A percentile compares a stretch with the other conserved stretches of the same genome.
phyloP scores from a whole-genome alignment of 306 rosid species.

The Acmispon strigosus region DNA sequence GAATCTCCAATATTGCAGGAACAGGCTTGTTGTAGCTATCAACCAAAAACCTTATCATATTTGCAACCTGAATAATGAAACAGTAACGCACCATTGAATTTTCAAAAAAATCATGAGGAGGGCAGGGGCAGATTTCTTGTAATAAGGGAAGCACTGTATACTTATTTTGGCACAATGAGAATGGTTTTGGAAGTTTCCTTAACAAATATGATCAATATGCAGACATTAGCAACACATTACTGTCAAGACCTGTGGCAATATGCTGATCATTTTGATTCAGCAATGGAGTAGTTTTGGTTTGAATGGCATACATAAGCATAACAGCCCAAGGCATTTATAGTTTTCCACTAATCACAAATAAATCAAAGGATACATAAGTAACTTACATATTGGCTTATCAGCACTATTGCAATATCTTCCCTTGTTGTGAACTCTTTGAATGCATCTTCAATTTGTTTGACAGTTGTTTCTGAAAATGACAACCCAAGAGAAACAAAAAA shows the following conservation, averaged over 20 bases:
- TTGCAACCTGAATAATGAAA: slow-evolving; percentile 66
- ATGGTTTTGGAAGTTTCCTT: too few relatives aligned
- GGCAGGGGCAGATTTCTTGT: too few relatives aligned
- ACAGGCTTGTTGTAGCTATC: slow-evolving; percentile 87
- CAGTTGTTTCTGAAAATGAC: slow-evolving; percentile 61
- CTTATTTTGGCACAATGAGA: too few relatives aligned
- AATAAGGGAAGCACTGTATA: too few relatives aligned
- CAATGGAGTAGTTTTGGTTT: too few relatives aligned
- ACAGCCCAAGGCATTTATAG: not conserved
- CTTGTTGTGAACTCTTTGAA: slow-evolving; percentile 82
- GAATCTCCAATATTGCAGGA: slow-evolving; percentile 92
- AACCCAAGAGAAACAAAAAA: slow-evolving; percentile 3
- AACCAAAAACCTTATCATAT: slow-evolving; percentile 87
- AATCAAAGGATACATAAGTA: not conserved
- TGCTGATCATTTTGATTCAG: too few relatives aligned
- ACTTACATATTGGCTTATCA: slow-evolving; percentile 96
- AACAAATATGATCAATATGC: too few relatives aligned
- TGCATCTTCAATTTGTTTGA: slow-evolving; percentile 90
- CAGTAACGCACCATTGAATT: not conserved
- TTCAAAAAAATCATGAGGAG: too few relatives aligned
- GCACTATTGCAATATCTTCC: slow-evolving; percentile 79
- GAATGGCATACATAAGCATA: not conserved
- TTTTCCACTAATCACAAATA: too few relatives aligned
- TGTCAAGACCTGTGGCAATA: too few relatives aligned
- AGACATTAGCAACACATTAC: too few relatives aligned